A percentile compares a stretch with the other conserved stretches of the same genome.
These are phyloP conservation scores for Puya raimondii DNA, from an alignment of 176 grass and related monocot species.

Conservation along the genomic window DNA sequence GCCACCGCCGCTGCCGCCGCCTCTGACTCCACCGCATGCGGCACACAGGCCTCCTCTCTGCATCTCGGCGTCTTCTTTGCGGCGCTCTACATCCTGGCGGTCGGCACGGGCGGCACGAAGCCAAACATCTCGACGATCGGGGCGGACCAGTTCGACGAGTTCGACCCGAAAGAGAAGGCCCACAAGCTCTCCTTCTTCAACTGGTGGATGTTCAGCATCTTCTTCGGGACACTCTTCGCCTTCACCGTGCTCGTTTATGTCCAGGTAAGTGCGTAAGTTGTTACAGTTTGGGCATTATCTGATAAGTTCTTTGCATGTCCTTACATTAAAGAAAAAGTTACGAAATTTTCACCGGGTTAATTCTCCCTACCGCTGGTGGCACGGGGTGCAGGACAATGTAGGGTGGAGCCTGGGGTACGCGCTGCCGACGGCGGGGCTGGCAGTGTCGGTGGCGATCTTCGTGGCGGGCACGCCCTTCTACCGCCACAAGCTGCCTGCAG, in stretches of 20 bases:
- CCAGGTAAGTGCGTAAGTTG: neutral
- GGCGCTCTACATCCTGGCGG: constrained; percentile 60
- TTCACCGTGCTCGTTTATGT: constrained; percentile 73
- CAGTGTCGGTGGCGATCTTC: constrained; percentile 67
- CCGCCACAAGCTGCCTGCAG: constrained; percentile 63
- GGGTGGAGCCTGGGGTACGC: constrained; percentile 81
- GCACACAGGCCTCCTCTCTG: constrained; percentile 29
- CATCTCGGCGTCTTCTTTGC: constrained; percentile 81
- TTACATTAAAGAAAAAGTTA: too few species aligned
- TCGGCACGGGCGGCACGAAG: constrained; percentile 88
- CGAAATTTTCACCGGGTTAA: too few species aligned
- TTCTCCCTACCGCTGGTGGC: too few species aligned
- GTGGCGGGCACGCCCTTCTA: constrained; percentile 65
- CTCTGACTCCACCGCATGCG: constrained; percentile 28
- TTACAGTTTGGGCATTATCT: too few species aligned
- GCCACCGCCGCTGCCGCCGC: constrained; percentile 41
- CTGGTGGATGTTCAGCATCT: constrained; percentile 99
- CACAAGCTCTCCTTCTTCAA: constrained; percentile 99
- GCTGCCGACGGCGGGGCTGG: constrained; percentile 65
- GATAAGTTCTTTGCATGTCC: too few species aligned
- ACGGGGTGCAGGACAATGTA: constrained; percentile 40
- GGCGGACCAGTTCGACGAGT: constrained; percentile 83
- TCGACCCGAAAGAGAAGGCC: constrained; percentile 42
- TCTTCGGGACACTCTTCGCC: constrained; percentile 83
- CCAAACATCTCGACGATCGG: constrained; percentile 97